These are phyloP conservation scores for Pleurotus eryngii DNA, from an alignment of 768 basidiomycete species.

Conservation along the genomic window DNA sequence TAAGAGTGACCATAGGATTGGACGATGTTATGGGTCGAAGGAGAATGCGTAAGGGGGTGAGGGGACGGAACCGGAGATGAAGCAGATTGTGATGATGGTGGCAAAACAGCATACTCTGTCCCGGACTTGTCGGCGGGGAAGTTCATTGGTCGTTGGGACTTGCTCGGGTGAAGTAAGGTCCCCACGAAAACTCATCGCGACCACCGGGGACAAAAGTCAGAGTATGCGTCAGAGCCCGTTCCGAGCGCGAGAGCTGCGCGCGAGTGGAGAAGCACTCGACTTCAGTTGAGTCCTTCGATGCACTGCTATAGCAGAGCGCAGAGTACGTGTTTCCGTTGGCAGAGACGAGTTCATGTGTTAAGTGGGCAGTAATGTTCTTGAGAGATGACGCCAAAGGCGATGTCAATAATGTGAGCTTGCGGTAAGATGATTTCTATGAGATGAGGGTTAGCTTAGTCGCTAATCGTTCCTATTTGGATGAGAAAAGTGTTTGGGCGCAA, in stretches of 20 bases:
- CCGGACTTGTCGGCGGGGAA: conserved; percentile 34
- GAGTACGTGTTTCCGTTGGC: conserved; percentile 45
- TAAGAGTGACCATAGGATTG: conserved; percentile 52
- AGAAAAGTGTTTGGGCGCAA: too few relatives aligned
- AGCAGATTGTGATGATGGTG: conserved; percentile 8
- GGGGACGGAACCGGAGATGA: conserved; percentile 11
- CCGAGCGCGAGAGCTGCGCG: conserved; percentile 27
- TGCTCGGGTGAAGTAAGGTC: conserved; percentile 22
- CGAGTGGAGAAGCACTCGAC: conserved; percentile 20
- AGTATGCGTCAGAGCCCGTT: conserved; percentile 39
- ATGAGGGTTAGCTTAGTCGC: background rate
- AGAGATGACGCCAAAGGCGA: conserved; percentile 40
- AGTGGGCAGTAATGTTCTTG: conserved; percentile 46
- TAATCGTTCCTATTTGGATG: too few relatives aligned
- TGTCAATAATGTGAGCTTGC: conserved; percentile 32
- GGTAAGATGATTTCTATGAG: conserved; percentile 18
- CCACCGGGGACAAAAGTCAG: conserved; percentile 48
- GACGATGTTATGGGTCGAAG: conserved; percentile 23
- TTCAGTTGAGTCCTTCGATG: conserved; percentile 6
- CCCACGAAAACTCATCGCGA: conserved; percentile 54
- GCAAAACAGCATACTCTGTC: conserved; percentile 51
- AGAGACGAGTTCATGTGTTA: conserved; percentile 37
- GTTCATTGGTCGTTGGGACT: conserved; percentile 8
- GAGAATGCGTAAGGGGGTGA: conserved; percentile 2
- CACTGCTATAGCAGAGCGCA: conserved; percentile 46